These are phyloP conservation scores for Stephania japonica DNA, from an alignment of 164 flowering plant species.

Conservation along the genomic window DNA sequence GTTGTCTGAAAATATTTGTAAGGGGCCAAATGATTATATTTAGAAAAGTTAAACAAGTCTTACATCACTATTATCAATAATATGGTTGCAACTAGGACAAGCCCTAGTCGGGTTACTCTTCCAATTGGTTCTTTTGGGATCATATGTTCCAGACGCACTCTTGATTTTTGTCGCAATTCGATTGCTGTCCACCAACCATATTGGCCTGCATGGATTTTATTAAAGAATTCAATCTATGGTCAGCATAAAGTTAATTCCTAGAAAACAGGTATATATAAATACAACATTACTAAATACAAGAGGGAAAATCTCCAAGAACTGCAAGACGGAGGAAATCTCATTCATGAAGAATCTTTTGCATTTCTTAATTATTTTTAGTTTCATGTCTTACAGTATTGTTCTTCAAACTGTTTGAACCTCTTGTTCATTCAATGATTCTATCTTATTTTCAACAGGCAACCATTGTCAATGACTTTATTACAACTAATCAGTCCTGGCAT, in stretches of 20 bases:
- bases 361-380: too few relatives aligned
- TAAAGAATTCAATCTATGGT: not conserved
- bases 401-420: too few relatives aligned
- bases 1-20: too few relatives aligned
- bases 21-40: too few relatives aligned
- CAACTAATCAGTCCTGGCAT: too few relatives aligned
- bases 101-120: not conserved
- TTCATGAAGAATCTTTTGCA: too few relatives aligned
- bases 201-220: not conserved
- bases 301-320: not conserved
- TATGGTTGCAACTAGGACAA: not conserved
- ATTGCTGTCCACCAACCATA: not conserved
- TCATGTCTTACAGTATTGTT: too few relatives aligned
- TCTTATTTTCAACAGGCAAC: too few relatives aligned
- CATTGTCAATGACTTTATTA: too few relatives aligned
- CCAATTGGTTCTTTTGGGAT: not conserved
- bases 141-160: not conserved
- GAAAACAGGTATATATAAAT: not conserved
- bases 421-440: too few relatives aligned
- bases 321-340: too few relatives aligned
- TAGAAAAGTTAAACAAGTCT: constrained; percentile 6
- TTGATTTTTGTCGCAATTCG: not conserved
- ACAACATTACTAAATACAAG: not conserved
- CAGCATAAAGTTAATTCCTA: not conserved
- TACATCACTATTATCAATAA: not conserved